Evolutionary conservation across 2,329 filamentous ascomycete species (phyloP).

Genomic region (Colletotrichum phormii): DNA sequence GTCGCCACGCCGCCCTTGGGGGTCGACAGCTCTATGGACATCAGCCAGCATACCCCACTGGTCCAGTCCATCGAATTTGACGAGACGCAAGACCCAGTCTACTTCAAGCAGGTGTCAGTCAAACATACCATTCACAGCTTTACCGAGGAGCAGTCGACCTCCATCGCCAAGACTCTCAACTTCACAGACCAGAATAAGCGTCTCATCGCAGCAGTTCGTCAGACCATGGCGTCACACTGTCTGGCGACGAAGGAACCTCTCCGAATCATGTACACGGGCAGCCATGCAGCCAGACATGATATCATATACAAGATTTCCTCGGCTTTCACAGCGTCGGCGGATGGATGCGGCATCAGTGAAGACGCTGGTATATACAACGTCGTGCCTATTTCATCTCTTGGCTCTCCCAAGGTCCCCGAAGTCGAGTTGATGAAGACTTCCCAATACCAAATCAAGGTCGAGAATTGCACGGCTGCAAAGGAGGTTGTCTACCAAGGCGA

Average conservation of each 20-base stretch:
- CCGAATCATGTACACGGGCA: conserved; percentile 61
- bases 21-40: conserved; percentile 38
- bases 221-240: conserved; percentile 60
- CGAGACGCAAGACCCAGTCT: conserved; percentile 49
- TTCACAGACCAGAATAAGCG: conserved; percentile 49
- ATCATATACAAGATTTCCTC: conserved; percentile 61
- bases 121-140: conserved; percentile 59
- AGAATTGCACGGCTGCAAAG: conserved; percentile 57
- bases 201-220: conserved; percentile 56
- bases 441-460: conserved; percentile 62
- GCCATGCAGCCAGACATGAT: conserved; percentile 51
- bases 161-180: conserved; percentile 46
- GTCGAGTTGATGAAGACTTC: conserved; percentile 65
- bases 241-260: conserved; percentile 59
- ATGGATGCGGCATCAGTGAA: conserved; percentile 23
- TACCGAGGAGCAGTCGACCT: conserved; percentile 52
- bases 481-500: conserved; percentile 43
- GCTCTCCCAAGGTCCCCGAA: conserved; percentile 57
- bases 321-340: conserved; percentile 54
- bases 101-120: conserved; percentile 55
- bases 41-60: conserved; percentile 36
- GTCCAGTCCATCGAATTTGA: conserved; percentile 57
- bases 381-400: conserved; percentile 62
- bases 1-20: conserved; percentile 25
- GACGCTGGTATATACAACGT: conserved; percentile 61